phyloP scores from a whole-genome alignment of 2,329 filamentous ascomycete genomes.

The Sarocladium strictum region DNA sequence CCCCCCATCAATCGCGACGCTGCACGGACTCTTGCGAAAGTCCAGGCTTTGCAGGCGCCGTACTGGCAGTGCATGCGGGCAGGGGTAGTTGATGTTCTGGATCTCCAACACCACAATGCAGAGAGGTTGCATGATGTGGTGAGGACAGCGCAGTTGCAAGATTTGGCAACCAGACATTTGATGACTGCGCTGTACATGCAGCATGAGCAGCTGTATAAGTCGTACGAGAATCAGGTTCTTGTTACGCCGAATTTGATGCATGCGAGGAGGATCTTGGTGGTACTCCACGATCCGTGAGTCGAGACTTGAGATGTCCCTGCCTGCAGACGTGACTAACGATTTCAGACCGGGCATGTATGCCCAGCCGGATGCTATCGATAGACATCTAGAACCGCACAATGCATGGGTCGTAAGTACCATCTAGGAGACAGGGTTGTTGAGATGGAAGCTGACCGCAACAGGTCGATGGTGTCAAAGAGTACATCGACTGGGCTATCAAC shows the following conservation, averaged over 20 bases:
- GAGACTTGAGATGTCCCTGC: background rate
- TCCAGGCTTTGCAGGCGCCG: slow-evolving; percentile 55
- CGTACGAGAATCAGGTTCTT: slow-evolving; percentile 81
- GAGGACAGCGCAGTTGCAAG: slow-evolving; percentile 66
- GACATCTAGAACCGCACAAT: slow-evolving; percentile 74
- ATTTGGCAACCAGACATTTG: slow-evolving; percentile 63
- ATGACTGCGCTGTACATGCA: slow-evolving; percentile 81
- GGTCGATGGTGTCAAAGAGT: slow-evolving; percentile 75
- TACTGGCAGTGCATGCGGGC: slow-evolving; percentile 90
- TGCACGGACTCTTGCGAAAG: slow-evolving; percentile 48
- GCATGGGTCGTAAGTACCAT: slow-evolving; percentile 75
- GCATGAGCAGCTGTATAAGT: slow-evolving; percentile 63
- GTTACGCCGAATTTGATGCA: slow-evolving; percentile 67
- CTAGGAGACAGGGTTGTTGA: too few relatives aligned
- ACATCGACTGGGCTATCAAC: slow-evolving; percentile 77
- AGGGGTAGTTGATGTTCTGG: slow-evolving; percentile 49
- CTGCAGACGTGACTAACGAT: background rate
- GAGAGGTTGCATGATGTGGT: slow-evolving; percentile 74
- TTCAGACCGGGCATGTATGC: slow-evolving; percentile 26
- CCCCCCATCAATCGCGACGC: slow-evolving; percentile 54
- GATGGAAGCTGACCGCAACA: too few relatives aligned
- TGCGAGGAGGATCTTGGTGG: slow-evolving; percentile 66
- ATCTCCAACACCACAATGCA: slow-evolving; percentile 45
- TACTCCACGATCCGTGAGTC: slow-evolving; percentile 84
- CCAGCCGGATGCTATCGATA: slow-evolving; percentile 62